Percentiles rank a stretch among this genome's conserved stretches.
Evolutionary conservation across 2,329 filamentous ascomycete genomes (phyloP).

Genomic region (Aspergillus hortae): DNA sequence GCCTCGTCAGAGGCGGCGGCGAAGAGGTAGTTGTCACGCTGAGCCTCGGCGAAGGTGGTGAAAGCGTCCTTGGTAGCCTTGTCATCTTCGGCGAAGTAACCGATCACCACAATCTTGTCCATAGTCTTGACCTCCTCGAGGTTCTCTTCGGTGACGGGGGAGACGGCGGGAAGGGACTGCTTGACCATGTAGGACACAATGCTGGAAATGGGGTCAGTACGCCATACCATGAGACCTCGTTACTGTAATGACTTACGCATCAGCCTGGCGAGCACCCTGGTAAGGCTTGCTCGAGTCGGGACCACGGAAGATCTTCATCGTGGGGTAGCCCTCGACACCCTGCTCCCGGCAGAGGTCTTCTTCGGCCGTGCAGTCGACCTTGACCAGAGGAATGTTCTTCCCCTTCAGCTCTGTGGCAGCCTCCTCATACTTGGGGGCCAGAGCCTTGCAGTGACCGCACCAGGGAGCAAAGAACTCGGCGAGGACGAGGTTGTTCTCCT

Average conservation of each 20-base stretch:
- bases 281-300: slow-evolving; percentile 77
- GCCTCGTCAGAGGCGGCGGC: slow-evolving; percentile 78
- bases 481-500: slow-evolving; percentile 80
- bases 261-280: slow-evolving; percentile 82
- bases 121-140: slow-evolving; percentile 95
- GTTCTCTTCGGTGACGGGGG: slow-evolving; percentile 72
- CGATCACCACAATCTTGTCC: slow-evolving; percentile 93
- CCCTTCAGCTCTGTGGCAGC: slow-evolving; percentile 47
- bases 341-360: slow-evolving; percentile 83
- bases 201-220: slow-evolving; percentile 27
- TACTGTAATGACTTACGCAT: slow-evolving; percentile 48
- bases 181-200: slow-evolving; percentile 93
- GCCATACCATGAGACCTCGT: neutral
- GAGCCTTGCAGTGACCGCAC: slow-evolving; percentile 98
- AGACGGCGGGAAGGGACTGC: slow-evolving; percentile 92
- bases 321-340: slow-evolving; percentile 96
- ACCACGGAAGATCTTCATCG: slow-evolving; percentile 97
- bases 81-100: slow-evolving; percentile 75
- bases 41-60: slow-evolving; percentile 64
- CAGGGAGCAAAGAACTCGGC: slow-evolving; percentile 97
- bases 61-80: slow-evolving; percentile 88
- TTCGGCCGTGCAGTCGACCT: slow-evolving; percentile 87
- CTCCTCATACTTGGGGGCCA: slow-evolving; percentile 58
- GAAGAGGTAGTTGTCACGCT: slow-evolving; percentile 90
- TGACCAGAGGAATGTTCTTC: slow-evolving; percentile 47